Base-by-base conservation (phyloP, 495 filamentous ascomycete species). In the Xylaria sp. region DNA sequence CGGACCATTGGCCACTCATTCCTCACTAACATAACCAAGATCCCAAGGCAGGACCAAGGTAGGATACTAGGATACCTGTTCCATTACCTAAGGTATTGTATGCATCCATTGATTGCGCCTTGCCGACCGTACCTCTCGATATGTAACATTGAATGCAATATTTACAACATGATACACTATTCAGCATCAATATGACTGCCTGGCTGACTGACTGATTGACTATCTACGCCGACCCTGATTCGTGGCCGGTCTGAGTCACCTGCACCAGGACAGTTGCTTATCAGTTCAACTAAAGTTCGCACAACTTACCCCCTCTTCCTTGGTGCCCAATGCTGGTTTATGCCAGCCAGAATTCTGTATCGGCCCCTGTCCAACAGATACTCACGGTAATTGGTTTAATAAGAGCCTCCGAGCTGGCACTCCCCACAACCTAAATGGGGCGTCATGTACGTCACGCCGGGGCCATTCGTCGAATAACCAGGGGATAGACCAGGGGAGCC, bases 261-360 rank as follows among this genome's bases (percentile, higher is more conserved):
- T 52, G 17, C 19, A 41, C 52, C 44, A 48, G 7, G 6, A 35
- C 15, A 67, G 24, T 44, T 55, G 19, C 65, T 44, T 68, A 68
- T 58, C 55, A 52, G 67, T 62, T 24, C 59, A 44, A 29, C 4
- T 52, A 24, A n/a, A 37, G 19, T 14, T 41, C 21, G 21, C 57
- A 37, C 40, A n/a, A 44, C 41, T 4, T 50, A 9, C 24, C 67
- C 67, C 43, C 57, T 70, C 68, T 70, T 55, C 58, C 33, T 70
- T 70, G 68, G 29, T 70, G 68, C 68, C 68, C 68, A 70, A 70
- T 70, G 68, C 58, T 46, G 43, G 58, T 33, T 31, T 61, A 24
- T 46, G 65, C 52, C 65, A 26, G 65, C 52, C 41, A 57, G 37
- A 44, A 2, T 33, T 33, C 46, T 58, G 52, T 52, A 57, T 44